Percentiles rank a stretch among this genome's conserved stretches.
Evolutionary conservation across 2,329 filamentous ascomycete species (phyloP).

Genomic region (Calonectria hongkongensis): DNA sequence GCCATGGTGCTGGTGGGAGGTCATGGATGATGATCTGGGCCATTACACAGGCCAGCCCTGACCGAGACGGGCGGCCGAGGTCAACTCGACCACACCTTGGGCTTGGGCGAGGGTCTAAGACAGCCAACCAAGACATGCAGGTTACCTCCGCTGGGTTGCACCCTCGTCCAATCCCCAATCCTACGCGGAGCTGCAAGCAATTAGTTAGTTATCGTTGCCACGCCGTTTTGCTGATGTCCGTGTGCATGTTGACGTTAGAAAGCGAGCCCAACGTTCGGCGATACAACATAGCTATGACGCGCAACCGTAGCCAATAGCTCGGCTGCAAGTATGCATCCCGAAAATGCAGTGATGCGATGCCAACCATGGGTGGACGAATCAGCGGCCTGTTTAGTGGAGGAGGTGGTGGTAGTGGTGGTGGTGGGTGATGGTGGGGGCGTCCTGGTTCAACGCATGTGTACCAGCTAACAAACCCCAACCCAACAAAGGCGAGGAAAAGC

Average conservation of each 20-base stretch:
- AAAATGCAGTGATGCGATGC: constrained; percentile 32
- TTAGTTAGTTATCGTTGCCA: background rate
- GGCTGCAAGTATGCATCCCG: constrained; percentile 10
- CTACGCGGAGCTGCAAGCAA: constrained; percentile 21
- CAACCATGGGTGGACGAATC: constrained; percentile 25
- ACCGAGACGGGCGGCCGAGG: constrained; percentile 11
- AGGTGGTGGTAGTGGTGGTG: constrained; percentile 12
- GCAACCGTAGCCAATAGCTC: constrained; percentile 11
- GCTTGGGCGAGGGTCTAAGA: constrained; percentile 26
- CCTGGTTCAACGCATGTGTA: background rate
- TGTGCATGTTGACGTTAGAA: constrained; percentile 28
- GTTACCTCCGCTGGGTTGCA: constrained; percentile 37
- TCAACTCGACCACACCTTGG: constrained; percentile 33
- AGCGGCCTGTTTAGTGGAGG: constrained; percentile 24
- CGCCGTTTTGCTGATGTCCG: constrained; percentile 34
- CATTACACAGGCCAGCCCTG: constrained; percentile 35
- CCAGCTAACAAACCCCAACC: constrained; percentile 33
- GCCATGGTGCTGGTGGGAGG: constrained; percentile 49
- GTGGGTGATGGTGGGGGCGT: constrained; percentile 25
- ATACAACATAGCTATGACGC: constrained; percentile 25
- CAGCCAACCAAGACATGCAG: constrained; percentile 37
- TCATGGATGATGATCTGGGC: constrained; percentile 47
- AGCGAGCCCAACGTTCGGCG: constrained; percentile 38
- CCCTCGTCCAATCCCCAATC: constrained; percentile 36
- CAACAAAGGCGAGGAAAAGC: constrained; percentile 24